Evolutionary conservation across 1,284 basidiomycete genomes (phyloP), one percentile per base, ranked within the genome.

Genomic region (Erythrobasidium hasegawianum): DNA sequence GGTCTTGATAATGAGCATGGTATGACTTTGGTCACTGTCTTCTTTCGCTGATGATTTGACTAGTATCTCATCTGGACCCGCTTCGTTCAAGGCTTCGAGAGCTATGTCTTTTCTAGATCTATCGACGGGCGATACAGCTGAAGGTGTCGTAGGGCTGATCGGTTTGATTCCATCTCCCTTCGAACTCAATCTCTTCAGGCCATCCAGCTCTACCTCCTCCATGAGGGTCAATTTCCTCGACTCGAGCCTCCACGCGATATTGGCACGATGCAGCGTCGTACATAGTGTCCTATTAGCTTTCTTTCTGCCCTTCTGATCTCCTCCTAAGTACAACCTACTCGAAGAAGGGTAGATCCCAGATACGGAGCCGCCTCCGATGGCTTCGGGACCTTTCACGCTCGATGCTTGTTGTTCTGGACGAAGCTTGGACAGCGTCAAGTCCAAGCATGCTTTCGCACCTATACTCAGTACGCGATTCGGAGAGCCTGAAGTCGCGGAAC

Each of bases 201-300:
- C 50, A 27, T 53, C 50, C 22, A 53, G 50, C 50, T 53, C 50
- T 16, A 53, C 26, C 20, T 53, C 50, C 26, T 53, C 50, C 50
- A 53, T 53, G 22, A 53, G 50, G 4, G 50, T 53, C 22, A 53
- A 8, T 26, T 29, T 53, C 20, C 50, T 20, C 50, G 22, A 24
- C 20, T 53, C 50, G 7, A 53, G 50, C 26, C 26, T 22, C 50
- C 26, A 29, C 16, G 26, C 18, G 18, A 53, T n/a, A 22, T 29
- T 53, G 22, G 50, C 26, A 16, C 50, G 18, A 22, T 53, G 50
- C 50, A 53, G 22, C 20, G 50, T 47, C 22, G 43, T 24, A 24
- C 16, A 24, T 16, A 47, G 43, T 14, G 43, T 47, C 22, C 43
- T n/a, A 18, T 47, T 24, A 4, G 8, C 22, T 16, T 24, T 47